Conservation (phyloP, 108 stramenopile genomes). For the Chaetoceros tenuissimus region DNA sequence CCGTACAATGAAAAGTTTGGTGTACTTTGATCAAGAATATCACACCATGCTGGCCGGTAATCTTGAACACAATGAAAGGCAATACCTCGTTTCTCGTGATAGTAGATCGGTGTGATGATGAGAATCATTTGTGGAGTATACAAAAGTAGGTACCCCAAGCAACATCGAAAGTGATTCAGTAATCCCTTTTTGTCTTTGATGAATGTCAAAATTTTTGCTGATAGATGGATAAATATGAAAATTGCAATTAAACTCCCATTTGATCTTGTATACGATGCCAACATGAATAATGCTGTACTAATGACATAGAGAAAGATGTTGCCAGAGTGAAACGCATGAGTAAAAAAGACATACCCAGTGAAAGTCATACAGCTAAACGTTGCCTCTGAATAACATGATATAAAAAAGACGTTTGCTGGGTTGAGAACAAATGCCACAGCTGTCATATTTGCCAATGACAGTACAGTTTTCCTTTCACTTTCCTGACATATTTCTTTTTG, state of each 20-base stretch:
- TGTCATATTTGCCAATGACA: background rate
- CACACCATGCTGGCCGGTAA: too few relatives aligned
- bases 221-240: conserved; percentile 38
- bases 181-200: too few relatives aligned
- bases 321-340: background rate
- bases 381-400: conserved; percentile 72
- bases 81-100: background rate
- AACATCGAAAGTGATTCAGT: too few relatives aligned
- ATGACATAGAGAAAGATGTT: background rate
- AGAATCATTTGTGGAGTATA: conserved; percentile 32
- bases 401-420: conserved; percentile 81
- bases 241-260: conserved; percentile 62
- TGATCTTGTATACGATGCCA: conserved; percentile 65
- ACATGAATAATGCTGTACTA: conserved; percentile 35
- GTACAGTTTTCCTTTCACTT: background rate
- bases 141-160: conserved; percentile 32
- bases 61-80: background rate
- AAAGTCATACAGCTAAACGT: conserved; percentile 59
- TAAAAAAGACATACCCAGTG: conserved; percentile 19
- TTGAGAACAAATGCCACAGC: conserved; percentile 44
- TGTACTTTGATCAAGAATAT: conserved; percentile 4
- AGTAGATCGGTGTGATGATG: conserved; percentile 31
- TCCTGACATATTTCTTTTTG: background rate
- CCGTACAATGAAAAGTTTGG: conserved; percentile 61
- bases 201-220: background rate